Percentiles rank a stretch among this genome's conserved stretches.
phyloP scores from a whole-genome alignment of 2,329 filamentous ascomycete genomes.

The Colletotrichum filicis region DNA sequence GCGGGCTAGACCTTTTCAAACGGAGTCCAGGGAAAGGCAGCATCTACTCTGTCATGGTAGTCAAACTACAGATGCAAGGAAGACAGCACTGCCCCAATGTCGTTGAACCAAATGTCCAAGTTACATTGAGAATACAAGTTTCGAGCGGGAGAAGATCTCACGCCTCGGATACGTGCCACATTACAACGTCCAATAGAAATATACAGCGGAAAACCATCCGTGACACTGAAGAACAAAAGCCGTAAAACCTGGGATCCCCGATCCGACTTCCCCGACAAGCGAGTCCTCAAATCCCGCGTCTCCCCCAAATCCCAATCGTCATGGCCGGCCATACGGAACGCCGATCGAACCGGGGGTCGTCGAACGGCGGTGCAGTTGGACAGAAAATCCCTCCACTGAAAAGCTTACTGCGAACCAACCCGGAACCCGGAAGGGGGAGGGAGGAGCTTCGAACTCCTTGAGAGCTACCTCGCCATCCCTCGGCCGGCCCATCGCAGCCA shows the following conservation, averaged over 20 bases:
- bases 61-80: neutral
- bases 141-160: neutral
- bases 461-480: neutral
- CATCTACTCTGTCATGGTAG: neutral
- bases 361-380: neutral
- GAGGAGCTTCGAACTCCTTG: neutral
- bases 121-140: neutral
- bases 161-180: neutral
- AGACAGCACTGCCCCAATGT: neutral
- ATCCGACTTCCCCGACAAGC: neutral
- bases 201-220: neutral
- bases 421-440: slow-evolving; percentile 11
- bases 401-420: slow-evolving; percentile 2
- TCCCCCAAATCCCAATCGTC: neutral
- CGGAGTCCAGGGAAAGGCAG: neutral
- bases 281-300: neutral
- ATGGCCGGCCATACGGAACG: slow-evolving; percentile 28
- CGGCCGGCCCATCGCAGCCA: neutral
- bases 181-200: neutral
- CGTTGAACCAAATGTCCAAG: neutral
- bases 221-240: no score
- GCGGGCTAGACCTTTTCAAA: neutral
- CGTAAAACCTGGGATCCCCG: neutral
- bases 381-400: slow-evolving; percentile 16
- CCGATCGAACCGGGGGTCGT: slow-evolving; percentile 25